Evolutionary conservation across 1,139 yeast genomes (phyloP), one percentile per base, ranked within the genome.

Genomic region (Yamadazyma membranifaciens): DNA sequence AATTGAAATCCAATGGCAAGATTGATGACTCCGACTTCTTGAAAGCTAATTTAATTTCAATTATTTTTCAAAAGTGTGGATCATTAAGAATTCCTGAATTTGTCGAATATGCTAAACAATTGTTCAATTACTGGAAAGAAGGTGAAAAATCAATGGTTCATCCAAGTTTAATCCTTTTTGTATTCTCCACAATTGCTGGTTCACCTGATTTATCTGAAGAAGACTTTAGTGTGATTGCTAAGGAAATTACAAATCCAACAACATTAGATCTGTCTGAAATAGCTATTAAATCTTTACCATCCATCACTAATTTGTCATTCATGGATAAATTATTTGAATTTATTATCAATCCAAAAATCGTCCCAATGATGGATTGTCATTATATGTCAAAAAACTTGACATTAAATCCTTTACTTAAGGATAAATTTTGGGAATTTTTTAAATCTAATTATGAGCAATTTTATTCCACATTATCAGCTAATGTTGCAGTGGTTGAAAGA

Each of bases 301-400:
- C 71, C 7, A 73, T 78, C n/a, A 59, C 63, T n/a, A 64, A 69
- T 37, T 52, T 59, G 5, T 54, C 54, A 10, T 61, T 68, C 30
- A 61, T 76, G 32, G 56, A 62, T 10, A 56, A 57, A 41, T 62
- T 80, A 38, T 54, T 80, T 28, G 56, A 54, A 1, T 55, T 68
- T 47, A 59, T 80, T 34, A 55, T 71, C 32, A 67, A 69, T 41
- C 69, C 71, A 14, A 52, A 55, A 2, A 59, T 67, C 10, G 63
- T 83, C 27, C 85, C 87, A n/a, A 75, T 75, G 34, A 87, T 86
- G 87, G 88, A 86, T 56, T 70, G 79, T 20, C 85, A 81, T 54
- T 81, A 75, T 54, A 62, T 83, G 44, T 75, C 80, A 1, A 62
- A 62, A 12, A 66, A 81, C 14, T 63, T 84, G 36, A 71, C 83